A percentile compares a stretch with the other conserved stretches of the same genome.
Evolutionary conservation across 495 filamentous ascomycete genomes (phyloP).

Genomic region (Podospora bellae-mahoneyi): DNA sequence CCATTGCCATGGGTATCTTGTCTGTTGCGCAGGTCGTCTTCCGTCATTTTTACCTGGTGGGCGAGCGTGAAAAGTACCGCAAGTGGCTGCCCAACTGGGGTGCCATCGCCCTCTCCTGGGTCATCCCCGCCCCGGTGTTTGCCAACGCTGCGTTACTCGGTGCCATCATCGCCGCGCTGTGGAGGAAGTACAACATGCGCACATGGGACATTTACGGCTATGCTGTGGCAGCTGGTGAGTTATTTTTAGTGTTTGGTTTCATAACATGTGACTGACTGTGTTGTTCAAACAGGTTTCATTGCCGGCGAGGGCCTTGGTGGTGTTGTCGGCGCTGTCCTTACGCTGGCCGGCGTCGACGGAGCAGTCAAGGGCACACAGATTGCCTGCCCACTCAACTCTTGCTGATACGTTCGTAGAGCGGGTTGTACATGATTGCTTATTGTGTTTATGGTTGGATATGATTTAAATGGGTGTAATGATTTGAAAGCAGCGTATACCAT

Average conservation of each 20-base stretch:
- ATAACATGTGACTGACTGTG: not conserved
- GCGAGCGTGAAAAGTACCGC: slow-evolving; percentile 47
- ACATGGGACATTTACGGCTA: slow-evolving; percentile 63
- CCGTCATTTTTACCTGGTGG: slow-evolving; percentile 55
- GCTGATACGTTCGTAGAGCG: slow-evolving; percentile 13
- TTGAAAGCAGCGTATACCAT: not conserved
- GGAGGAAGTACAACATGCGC: slow-evolving; percentile 54
- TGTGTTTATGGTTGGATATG: not conserved
- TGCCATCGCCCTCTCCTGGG: slow-evolving; percentile 61
- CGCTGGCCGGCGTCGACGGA: slow-evolving; percentile 51
- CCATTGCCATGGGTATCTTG: slow-evolving; percentile 53
- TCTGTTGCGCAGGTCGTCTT: slow-evolving; percentile 51
- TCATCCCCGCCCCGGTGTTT: slow-evolving; percentile 44
- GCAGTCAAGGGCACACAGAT: slow-evolving; percentile 43
- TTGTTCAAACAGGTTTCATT: slow-evolving; percentile 46
- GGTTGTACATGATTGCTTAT: not conserved
- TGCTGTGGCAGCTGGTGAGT: slow-evolving; percentile 56
- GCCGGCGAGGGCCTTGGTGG: slow-evolving; percentile 66
- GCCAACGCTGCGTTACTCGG: slow-evolving; percentile 56
- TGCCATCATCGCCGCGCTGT: slow-evolving; percentile 53
- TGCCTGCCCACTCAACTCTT: slow-evolving; percentile 44
- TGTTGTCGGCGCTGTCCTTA: slow-evolving; percentile 56
- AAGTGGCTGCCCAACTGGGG: slow-evolving; percentile 65
- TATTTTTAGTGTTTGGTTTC: not conserved
- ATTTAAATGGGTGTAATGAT: not conserved